phyloP scores from a whole-genome alignment of 23 red algal genomes.

The Cyanidioschyzon merolae region DNA sequence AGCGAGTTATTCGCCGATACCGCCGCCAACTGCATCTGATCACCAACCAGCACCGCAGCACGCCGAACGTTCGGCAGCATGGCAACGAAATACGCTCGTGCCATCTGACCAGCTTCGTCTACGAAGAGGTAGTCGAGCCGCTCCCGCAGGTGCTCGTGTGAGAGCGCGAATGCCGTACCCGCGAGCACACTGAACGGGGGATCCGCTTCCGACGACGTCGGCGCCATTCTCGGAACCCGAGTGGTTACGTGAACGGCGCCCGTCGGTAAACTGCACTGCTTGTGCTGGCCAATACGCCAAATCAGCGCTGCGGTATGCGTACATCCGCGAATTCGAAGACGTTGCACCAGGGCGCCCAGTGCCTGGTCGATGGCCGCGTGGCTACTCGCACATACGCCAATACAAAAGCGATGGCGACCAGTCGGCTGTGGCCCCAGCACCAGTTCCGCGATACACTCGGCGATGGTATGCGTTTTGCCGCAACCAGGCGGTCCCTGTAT shows the following conservation, averaged over 20 bases:
- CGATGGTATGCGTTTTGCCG: constrained; percentile 64
- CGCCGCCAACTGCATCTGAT: constrained; percentile 61
- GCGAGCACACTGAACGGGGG: constrained; percentile 30
- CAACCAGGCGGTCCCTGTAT: constrained; percentile 75
- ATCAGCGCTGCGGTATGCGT: constrained; percentile 27
- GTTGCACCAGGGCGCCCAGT: constrained; percentile 31
- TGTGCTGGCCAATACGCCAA: neutral
- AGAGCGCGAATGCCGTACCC: constrained; percentile 55
- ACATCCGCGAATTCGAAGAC: constrained; percentile 16
- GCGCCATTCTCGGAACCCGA: constrained; percentile 19
- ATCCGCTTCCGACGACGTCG: neutral
- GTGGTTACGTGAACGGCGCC: constrained; percentile 23
- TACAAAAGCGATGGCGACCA: constrained; percentile 25
- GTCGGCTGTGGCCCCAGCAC: constrained; percentile 29
- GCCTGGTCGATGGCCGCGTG: constrained; percentile 78
- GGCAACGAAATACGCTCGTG: constrained; percentile 62
- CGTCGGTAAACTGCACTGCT: neutral
- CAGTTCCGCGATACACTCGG: constrained; percentile 36
- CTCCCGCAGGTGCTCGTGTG: constrained; percentile 22
- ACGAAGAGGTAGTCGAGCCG: constrained; percentile 79
- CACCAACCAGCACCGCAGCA: constrained; percentile 61
- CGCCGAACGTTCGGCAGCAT: constrained; percentile 35
- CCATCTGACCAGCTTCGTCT: constrained; percentile 76
- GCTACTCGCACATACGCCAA: constrained; percentile 49
- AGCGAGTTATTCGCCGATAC: constrained; percentile 25